Evolutionary conservation across 2,329 filamentous ascomycete species (phyloP).

Genomic region (Pseudocercospora cruenta): DNA sequence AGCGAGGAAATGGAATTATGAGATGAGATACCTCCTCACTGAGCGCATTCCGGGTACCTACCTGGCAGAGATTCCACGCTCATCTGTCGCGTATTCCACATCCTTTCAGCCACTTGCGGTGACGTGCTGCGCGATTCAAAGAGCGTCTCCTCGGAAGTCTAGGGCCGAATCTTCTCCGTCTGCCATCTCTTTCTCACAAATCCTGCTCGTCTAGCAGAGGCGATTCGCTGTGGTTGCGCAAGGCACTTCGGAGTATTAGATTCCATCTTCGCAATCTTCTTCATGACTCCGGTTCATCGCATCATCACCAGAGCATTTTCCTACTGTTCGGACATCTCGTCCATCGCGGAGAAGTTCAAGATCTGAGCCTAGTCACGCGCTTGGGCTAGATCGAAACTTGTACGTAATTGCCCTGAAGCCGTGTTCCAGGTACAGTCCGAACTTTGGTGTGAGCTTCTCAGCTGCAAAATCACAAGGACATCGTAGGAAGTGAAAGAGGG

Average conservation of each 20-base stretch:
- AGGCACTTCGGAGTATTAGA: background rate
- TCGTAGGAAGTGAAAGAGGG: background rate
- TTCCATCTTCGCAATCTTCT: background rate
- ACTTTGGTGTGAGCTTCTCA: background rate
- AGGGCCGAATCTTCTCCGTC: slow-evolving; percentile 5
- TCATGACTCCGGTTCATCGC: background rate
- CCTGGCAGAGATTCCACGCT: background rate
- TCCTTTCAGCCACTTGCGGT: slow-evolving; percentile 6
- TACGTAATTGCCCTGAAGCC: slow-evolving; percentile 3
- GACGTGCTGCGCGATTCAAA: background rate
- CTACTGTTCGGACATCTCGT: background rate
- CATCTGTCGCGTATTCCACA: background rate
- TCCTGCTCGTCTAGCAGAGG: background rate
- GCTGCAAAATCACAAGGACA: background rate
- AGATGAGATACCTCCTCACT: too few species aligned
- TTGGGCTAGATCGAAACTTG: background rate
- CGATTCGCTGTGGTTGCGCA: background rate
- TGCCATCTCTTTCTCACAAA: background rate
- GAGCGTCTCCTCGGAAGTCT: slow-evolving; percentile 12
- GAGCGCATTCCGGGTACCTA: background rate
- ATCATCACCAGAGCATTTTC: background rate
- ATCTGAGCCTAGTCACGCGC: background rate
- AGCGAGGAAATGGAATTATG: background rate
- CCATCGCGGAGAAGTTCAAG: slow-evolving; percentile 3
- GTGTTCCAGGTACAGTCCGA: background rate